Conservation (phyloP, 1,139 yeast species). For the Scheffersomyces lignicola region DNA sequence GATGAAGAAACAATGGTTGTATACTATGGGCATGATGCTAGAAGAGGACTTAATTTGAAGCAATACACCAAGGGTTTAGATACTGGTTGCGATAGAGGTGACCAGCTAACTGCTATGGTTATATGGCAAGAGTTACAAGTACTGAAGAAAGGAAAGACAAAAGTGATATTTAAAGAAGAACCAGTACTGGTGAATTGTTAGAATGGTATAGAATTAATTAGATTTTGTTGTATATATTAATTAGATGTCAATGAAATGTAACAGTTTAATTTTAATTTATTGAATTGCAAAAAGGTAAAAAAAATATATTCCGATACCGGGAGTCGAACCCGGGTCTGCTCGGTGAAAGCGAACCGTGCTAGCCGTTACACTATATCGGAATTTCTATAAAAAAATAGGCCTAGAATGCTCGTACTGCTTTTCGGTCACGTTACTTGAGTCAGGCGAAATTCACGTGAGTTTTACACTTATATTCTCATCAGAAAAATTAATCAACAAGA, state of each 20-base stretch:
- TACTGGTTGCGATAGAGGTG: conserved; percentile 79
- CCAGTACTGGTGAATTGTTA: conserved; percentile 13
- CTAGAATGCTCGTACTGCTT: too few relatives aligned
- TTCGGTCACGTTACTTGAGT: too few relatives aligned
- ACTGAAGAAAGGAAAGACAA: conserved; percentile 5
- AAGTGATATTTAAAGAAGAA: conserved; percentile 8
- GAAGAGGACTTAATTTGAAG: conserved; percentile 66
- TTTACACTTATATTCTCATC: too few relatives aligned
- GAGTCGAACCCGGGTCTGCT: conserved; percentile 83
- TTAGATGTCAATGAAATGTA: background rate
- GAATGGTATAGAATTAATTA: conserved; percentile 2
- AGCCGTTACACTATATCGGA: conserved; percentile 82
- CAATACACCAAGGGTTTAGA: conserved; percentile 79
- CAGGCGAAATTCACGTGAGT: too few relatives aligned
- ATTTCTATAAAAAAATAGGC: conserved; percentile 2
- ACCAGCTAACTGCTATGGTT: conserved; percentile 64
- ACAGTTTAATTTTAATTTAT: background rate
- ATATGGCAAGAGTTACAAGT: conserved; percentile 8
- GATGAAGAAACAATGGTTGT: conserved; percentile 46
- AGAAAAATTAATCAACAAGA: too few relatives aligned
- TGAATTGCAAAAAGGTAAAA: conserved; percentile 1
- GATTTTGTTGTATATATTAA: background rate
- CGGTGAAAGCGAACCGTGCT: conserved; percentile 84
- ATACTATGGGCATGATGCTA: conserved; percentile 88
- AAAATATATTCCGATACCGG: conserved; percentile 61